Evolutionary conservation across 2,329 filamentous ascomycete species (phyloP), one percentile per base, ranked within the genome.

Genomic region (Arachnomyces sp.): DNA sequence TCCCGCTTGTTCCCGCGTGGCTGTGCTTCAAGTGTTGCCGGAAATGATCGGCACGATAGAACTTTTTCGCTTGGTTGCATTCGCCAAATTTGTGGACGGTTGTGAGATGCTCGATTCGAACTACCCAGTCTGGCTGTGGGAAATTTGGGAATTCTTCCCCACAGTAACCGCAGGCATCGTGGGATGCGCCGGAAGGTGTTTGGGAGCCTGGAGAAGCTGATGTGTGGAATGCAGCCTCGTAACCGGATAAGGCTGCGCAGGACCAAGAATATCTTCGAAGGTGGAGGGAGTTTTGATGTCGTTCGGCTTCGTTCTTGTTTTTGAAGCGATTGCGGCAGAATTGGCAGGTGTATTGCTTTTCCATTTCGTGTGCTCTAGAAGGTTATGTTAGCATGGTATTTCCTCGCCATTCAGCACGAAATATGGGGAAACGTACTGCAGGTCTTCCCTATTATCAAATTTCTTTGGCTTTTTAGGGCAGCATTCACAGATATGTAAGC

Each of bases 1-100:
- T 96, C 25, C 92, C 92, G 63, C 88, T 95, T 1, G 87, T 90
- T 28, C 92, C 92, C 29, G 85, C 86, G 65, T 96, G 92, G 60
- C 88, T 95, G 62, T 98, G 92, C 71, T 96, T 98, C 43, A 98
- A 71, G 65, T 98, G 92, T 64, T 98, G 92, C 44, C 92, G 81
- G 72, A 98, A 98, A 61, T 98, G 92, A 62, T 98, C 92, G 28
- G 92, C 92, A 29, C 92, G 79, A 68, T 84, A 98, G 63, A 98
- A 98, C 62, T 96, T 96, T 72, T 98, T 98, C 51, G 84, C 84
- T 55, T 92, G 88, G 62, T 98, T 98, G 74, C 92, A 98, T 66
- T 96, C 92, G 47, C 88, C 80, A 60, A 94, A 98, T 60, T 98
- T 98, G 70, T 98, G 92, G 48, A 88, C 77, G 53, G 85, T 82